Evolutionary conservation across 2,329 filamentous ascomycete genomes (phyloP).

Genomic region (Cytospora piceicola): DNA sequence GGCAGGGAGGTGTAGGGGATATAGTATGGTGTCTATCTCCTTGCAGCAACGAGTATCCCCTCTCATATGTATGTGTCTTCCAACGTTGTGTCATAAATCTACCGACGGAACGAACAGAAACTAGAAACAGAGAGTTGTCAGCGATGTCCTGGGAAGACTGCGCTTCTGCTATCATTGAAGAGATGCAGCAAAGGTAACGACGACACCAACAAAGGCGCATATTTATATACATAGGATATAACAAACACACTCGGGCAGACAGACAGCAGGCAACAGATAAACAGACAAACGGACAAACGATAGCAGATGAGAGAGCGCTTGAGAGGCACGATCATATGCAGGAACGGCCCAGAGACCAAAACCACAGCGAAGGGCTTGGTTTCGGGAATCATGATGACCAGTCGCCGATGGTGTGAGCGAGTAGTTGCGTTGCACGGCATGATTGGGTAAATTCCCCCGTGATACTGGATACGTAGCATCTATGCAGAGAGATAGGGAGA

Average conservation of each 20-base stretch:
- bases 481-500: conserved; percentile 1
- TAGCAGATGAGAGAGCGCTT: neutral
- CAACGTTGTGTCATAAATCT: neutral
- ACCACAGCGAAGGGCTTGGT: neutral
- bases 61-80: neutral
- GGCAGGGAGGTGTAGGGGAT: no score
- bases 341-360: neutral
- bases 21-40: neutral
- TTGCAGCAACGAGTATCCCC: no score
- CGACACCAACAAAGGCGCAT: neutral
- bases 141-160: neutral
- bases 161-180: neutral
- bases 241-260: neutral
- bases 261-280: neutral
- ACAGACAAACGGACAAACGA: neutral
- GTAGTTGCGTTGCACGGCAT: neutral
- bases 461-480: conserved; percentile 1
- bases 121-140: neutral
- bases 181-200: neutral
- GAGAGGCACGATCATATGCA: neutral
- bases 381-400: neutral
- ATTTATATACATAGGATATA: no score
- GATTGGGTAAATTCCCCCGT: neutral
- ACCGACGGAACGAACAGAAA: neutral
- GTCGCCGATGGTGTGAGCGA: neutral